These are phyloP conservation scores for Lobosporangium transversale DNA, from an alignment of 192 early-diverging fungal genomes.

Conservation along the genomic window DNA sequence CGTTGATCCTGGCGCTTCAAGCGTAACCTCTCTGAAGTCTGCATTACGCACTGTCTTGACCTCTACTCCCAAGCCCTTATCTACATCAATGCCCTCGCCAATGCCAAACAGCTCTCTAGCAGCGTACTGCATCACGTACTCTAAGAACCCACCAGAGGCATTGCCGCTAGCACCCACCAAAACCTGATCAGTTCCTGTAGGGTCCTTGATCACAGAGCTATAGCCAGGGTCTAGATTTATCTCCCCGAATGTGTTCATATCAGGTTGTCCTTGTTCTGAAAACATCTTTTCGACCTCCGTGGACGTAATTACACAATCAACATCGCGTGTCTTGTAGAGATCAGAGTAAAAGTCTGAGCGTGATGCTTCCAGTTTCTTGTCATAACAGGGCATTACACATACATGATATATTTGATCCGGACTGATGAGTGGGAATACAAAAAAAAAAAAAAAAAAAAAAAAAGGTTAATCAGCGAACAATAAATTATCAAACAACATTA, in stretches of 20 bases:
- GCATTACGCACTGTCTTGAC: conserved; percentile 81
- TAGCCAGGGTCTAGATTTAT: conserved; percentile 51
- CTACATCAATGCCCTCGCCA: conserved; percentile 61
- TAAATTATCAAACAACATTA: neutral
- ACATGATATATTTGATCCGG: conserved; percentile 93
- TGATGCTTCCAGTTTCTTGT: conserved; percentile 98
- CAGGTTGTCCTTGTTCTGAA: conserved; percentile 64
- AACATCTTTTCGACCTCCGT: conserved; percentile 93
- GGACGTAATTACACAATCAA: conserved; percentile 96
- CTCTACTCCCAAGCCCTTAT: conserved; percentile 65
- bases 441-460: neutral
- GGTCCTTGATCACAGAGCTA: conserved; percentile 54
- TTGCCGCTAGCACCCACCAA: conserved; percentile 79
- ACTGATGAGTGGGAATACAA: neutral
- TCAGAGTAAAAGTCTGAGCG: conserved; percentile 91
- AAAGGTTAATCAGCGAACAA: neutral
- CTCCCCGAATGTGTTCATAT: conserved; percentile 61
- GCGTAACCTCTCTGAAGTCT: conserved; percentile 80
- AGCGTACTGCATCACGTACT: conserved; percentile 88
- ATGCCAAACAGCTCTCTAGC: conserved; percentile 82
- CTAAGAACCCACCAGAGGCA: conserved; percentile 91
- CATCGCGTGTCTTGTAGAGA: conserved; percentile 85
- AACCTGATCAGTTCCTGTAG: conserved; percentile 25
- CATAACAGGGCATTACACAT: conserved; percentile 97
- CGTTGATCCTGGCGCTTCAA: conserved; percentile 49